phyloP scores from a whole-genome alignment of 768 basidiomycete genomes.

The Omphalotus guepiniiformis region DNA sequence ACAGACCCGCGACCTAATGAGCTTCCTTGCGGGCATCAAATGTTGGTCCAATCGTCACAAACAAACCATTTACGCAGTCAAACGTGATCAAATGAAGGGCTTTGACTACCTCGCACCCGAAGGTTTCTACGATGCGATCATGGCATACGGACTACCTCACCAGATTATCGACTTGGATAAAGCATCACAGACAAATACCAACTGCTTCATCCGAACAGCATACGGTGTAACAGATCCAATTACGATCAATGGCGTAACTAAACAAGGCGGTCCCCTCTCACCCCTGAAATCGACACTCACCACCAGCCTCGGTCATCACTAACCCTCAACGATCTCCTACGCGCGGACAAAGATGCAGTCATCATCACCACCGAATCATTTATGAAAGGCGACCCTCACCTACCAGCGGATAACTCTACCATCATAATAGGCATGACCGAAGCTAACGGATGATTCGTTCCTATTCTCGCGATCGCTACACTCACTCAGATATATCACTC shows the following conservation, averaged over 20 bases:
- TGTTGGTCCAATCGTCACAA: constrained; percentile 20
- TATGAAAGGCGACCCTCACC: too few species aligned
- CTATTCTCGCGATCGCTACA: too few species aligned
- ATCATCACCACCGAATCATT: too few species aligned
- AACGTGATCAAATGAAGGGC: constrained; percentile 29
- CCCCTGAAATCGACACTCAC: constrained; percentile 26
- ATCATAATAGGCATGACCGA: too few species aligned
- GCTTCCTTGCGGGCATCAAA: constrained; percentile 17
- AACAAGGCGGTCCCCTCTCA: constrained; percentile 25
- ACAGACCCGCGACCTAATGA: constrained; percentile 21
- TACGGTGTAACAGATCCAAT: constrained; percentile 22
- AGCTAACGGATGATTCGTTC: too few species aligned
- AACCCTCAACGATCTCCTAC: too few species aligned
- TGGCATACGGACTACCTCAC: constrained; percentile 21
- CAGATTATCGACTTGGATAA: constrained; percentile 22
- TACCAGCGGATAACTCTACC: too few species aligned
- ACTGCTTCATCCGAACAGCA: constrained; percentile 18
- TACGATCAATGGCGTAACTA: constrained; percentile 20
- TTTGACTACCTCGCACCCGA: constrained; percentile 25
- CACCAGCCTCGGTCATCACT: too few species aligned
- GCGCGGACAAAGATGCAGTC: too few species aligned
- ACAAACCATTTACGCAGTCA: constrained; percentile 16
- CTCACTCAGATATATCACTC: too few species aligned
- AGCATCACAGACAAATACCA: constrained; percentile 18
- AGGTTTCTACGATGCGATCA: constrained; percentile 28